Evolutionary conservation across 768 basidiomycete species (phyloP).

Genomic region (Leccinellum albellum): DNA sequence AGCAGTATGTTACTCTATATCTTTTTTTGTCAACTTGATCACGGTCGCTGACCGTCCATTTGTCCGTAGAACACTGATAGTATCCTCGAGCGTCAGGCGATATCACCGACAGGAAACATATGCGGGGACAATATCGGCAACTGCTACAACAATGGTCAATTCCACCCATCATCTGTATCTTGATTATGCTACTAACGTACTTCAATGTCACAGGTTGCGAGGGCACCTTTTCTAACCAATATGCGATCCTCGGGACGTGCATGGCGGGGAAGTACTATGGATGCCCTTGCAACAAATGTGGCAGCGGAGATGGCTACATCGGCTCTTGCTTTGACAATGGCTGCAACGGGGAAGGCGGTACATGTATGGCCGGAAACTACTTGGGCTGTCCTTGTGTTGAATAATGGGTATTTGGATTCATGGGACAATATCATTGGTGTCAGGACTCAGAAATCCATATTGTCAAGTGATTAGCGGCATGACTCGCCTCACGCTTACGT

Average conservation of each 20-base stretch:
- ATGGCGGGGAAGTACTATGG: neutral
- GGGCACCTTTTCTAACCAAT: neutral
- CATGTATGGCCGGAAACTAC: neutral
- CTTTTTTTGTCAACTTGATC: neutral
- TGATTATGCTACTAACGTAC: neutral
- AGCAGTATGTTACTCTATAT: neutral
- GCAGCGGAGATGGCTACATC: neutral
- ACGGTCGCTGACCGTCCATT: neutral
- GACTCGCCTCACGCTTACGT: neutral
- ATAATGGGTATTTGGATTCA: neutral
- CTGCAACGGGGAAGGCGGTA: neutral
- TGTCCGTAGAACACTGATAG: neutral
- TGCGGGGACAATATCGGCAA: neutral
- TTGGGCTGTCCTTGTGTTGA: neutral
- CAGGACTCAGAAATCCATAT: too few relatives aligned
- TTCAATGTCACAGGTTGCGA: neutral
- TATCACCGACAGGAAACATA: neutral
- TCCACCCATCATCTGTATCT: neutral
- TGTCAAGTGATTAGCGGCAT: neutral
- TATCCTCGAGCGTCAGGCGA: neutral
- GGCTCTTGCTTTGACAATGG: neutral
- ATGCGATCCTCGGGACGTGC: neutral
- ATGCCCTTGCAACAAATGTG: neutral
- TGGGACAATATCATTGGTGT: neutral
- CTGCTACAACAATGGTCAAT: neutral